These are phyloP conservation scores for Salisapilia sapeloensis DNA, from an alignment of 352 stramenopile species.

Conservation along the genomic window DNA sequence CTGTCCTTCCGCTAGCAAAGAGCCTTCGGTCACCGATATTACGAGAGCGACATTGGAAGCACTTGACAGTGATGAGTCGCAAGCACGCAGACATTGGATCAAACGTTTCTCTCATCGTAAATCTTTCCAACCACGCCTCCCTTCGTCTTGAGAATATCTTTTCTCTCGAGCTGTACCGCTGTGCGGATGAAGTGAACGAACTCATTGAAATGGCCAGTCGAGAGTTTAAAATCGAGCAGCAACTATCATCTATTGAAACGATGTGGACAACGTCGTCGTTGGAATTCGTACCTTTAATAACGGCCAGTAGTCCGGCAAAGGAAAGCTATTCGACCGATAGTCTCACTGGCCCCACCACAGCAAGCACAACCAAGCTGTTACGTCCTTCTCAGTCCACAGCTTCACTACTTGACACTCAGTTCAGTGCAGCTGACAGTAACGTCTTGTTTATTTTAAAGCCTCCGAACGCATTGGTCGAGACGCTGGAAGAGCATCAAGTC, in stretches of 20 bases:
- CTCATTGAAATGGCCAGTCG: conserved; percentile 89
- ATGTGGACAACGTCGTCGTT: conserved; percentile 84
- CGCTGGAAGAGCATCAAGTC: conserved; percentile 89
- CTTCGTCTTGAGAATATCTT: conserved; percentile 88
- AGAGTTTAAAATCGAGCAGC: conserved; percentile 96
- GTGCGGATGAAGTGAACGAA: conserved; percentile 89
- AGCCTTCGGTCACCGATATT: conserved; percentile 79
- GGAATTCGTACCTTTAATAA: conserved; percentile 85
- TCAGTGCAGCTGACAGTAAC: no score
- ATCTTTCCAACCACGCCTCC: conserved; percentile 2
- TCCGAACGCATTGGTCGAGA: conserved; percentile 86
- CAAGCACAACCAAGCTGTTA: no score
- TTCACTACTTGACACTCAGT: no score
- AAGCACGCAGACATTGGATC: conserved; percentile 82
- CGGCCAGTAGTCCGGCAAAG: conserved; percentile 9
- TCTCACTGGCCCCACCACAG: no score
- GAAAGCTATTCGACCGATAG: no score
- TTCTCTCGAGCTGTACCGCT: conserved; percentile 80
- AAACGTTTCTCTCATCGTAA: no score
- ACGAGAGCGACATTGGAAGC: conserved; percentile 81
- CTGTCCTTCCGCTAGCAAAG: conserved; percentile 83
- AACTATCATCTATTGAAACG: conserved; percentile 84
- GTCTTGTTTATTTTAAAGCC: conserved; percentile 83
- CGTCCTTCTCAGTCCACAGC: no score
- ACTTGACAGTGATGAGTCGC: conserved; percentile 64